Percentiles rank a stretch among this genome's conserved stretches.
Conservation (phyloP, 2,329 filamentous ascomycete genomes). For the Magnaporthiopsis incrustans region DNA sequence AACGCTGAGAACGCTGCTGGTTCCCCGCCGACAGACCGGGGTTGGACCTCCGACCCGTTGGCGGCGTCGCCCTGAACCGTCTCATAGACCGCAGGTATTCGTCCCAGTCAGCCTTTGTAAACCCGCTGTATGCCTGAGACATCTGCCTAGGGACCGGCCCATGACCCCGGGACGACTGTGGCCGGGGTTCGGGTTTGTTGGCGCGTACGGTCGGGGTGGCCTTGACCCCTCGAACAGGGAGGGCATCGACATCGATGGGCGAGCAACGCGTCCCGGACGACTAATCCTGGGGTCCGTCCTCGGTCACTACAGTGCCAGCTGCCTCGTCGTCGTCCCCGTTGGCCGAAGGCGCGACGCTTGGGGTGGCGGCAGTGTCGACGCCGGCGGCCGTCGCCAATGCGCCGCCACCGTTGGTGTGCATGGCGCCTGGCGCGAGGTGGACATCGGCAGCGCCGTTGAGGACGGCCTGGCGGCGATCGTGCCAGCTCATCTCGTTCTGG, state of each 20-base stretch:
- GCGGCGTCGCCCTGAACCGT: background rate
- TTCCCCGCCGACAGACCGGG: background rate
- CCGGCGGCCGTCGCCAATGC: slow-evolving; percentile 1
- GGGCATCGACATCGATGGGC: background rate
- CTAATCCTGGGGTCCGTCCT: background rate
- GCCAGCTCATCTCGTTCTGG: slow-evolving; percentile 57
- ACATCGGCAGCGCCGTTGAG: slow-evolving; percentile 40
- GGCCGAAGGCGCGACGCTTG: background rate
- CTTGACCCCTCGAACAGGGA: background rate
- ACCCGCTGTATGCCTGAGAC: background rate
- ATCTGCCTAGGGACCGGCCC: background rate
- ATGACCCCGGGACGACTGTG: background rate
- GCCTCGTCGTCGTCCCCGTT: background rate
- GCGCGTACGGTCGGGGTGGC: too few relatives aligned
- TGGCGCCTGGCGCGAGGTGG: background rate
- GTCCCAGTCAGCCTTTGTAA: background rate
- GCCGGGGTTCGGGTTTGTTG: background rate
- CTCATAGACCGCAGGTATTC: background rate
- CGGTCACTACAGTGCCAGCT: background rate
- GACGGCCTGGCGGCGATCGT: slow-evolving; percentile 48
- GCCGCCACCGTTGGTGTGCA: slow-evolving; percentile 3
- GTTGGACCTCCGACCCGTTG: background rate
- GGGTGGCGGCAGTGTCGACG: slow-evolving; percentile 3
- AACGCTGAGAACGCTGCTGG: background rate
- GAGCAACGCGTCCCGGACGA: background rate